phyloP scores from a whole-genome alignment of 805 yeast genomes.

The Wickerhamiella hasegawae region DNA sequence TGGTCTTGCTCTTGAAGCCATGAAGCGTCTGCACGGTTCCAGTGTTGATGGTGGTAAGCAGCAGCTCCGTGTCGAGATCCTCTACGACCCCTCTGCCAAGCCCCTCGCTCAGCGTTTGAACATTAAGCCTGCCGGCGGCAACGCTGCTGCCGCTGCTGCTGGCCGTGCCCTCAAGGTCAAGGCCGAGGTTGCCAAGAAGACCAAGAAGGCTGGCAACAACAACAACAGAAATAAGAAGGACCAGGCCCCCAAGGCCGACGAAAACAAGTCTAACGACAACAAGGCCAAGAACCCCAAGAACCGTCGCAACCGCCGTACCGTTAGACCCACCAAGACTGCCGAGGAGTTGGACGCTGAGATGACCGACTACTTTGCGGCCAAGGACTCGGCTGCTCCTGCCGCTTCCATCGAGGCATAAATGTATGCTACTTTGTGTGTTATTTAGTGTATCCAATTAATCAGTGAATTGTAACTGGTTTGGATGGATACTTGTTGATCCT shows the following conservation, averaged over 20 bases:
- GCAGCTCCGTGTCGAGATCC: conserved; percentile 62
- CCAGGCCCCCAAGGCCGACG: conserved; percentile 8
- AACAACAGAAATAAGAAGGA: conserved; percentile 7
- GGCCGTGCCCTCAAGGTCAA: conserved; percentile 7
- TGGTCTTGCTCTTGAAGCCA: conserved; percentile 62
- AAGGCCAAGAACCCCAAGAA: conserved; percentile 15
- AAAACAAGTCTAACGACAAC: conserved; percentile 6
- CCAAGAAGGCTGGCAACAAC: conserved; percentile 2
- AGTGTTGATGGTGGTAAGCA: conserved; percentile 80
- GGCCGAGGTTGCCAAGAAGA: conserved; percentile 5
- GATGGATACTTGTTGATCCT: too few relatives aligned
- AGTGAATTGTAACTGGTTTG: too few relatives aligned
- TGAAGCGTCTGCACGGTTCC: conserved; percentile 75
- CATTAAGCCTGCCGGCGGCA: not conserved
- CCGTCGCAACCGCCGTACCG: conserved; percentile 13
- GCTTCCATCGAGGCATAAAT: too few relatives aligned
- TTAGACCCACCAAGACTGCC: conserved; percentile 52
- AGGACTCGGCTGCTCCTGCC: too few relatives aligned
- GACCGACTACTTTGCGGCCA: conserved; percentile 64
- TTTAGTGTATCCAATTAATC: too few relatives aligned
- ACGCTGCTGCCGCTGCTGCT: conserved; percentile 6
- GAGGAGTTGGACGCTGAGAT: conserved; percentile 96
- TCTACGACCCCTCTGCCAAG: conserved; percentile 68
- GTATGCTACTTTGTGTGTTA: too few relatives aligned
- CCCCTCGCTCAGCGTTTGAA: conserved; percentile 50